Evolutionary conservation across 1,284 basidiomycete genomes (phyloP).

Genomic region (Cystobasidium sp.): DNA sequence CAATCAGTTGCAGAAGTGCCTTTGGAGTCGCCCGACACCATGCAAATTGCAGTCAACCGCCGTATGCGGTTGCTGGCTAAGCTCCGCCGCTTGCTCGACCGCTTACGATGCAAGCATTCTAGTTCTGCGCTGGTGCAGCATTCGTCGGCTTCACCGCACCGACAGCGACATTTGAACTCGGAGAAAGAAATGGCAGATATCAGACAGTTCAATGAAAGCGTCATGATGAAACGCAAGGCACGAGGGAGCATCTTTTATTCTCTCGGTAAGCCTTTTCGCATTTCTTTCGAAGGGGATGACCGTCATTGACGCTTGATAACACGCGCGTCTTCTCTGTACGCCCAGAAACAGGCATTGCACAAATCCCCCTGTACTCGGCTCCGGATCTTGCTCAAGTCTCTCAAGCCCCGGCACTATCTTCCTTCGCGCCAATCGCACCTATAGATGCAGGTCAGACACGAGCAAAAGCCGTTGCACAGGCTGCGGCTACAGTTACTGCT

Average conservation of each 20-base stretch:
- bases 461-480: not conserved
- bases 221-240: slow-evolving; percentile 8
- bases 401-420: slow-evolving; percentile 29
- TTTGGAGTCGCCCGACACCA: no score
- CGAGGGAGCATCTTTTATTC: slow-evolving; percentile 27
- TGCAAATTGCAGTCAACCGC: no score
- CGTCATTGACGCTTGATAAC: not conserved
- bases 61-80: no score
- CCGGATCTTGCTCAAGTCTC: slow-evolving; percentile 1
- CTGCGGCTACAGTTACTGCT: not conserved
- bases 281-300: not conserved
- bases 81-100: no score
- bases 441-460: not conserved
- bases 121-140: no score
- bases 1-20: no score
- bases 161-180: not conserved
- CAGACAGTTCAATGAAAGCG: not conserved
- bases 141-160: not conserved
- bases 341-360: slow-evolving; percentile 20
- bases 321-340: no score
- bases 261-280: not conserved
- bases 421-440: slow-evolving; percentile 27
- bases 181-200: not conserved
- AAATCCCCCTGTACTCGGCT: slow-evolving; percentile 28
- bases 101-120: no score